Percentiles rank a stretch among this genome's conserved stretches.
These are phyloP conservation scores for Gentiana straminea DNA, from an alignment of 257 asterid species.

Conservation along the genomic window DNA sequence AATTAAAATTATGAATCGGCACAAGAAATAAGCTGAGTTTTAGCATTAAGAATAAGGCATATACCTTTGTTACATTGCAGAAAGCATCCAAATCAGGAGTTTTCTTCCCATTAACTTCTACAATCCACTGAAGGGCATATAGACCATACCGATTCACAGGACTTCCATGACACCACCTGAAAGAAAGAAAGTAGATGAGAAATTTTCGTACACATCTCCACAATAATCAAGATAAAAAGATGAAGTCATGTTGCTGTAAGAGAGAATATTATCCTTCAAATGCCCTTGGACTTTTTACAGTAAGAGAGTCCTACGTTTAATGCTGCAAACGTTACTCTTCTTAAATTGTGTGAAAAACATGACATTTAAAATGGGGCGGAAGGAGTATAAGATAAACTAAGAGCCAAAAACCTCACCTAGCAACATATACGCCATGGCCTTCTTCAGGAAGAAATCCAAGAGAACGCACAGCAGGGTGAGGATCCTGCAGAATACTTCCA, in stretches of 20 bases:
- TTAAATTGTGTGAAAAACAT: too few species aligned
- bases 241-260: neutral
- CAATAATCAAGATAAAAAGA: neutral
- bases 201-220: neutral
- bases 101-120: constrained; percentile 88
- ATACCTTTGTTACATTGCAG: constrained; percentile 76
- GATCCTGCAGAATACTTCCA: constrained; percentile 87
- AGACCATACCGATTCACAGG: constrained; percentile 89
- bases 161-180: constrained; percentile 99
- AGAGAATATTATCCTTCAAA: neutral
- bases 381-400: neutral
- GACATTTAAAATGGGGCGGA: too few species aligned
- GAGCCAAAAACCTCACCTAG: constrained; percentile 46
- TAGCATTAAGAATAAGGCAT: neutral
- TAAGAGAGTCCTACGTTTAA: too few species aligned
- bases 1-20: too few species aligned
- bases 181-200: neutral
- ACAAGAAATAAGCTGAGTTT: neutral
- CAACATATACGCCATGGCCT: constrained; percentile 96
- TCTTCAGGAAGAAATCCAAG: constrained; percentile 96
- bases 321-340: too few species aligned
- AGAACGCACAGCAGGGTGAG: constrained; percentile 93
- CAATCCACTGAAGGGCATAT: constrained; percentile 95
- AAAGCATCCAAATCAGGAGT: constrained; percentile 90
- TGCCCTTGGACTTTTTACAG: neutral